Conservation (phyloP, 1,284 basidiomycete species). For the Irpex lacteus region DNA sequence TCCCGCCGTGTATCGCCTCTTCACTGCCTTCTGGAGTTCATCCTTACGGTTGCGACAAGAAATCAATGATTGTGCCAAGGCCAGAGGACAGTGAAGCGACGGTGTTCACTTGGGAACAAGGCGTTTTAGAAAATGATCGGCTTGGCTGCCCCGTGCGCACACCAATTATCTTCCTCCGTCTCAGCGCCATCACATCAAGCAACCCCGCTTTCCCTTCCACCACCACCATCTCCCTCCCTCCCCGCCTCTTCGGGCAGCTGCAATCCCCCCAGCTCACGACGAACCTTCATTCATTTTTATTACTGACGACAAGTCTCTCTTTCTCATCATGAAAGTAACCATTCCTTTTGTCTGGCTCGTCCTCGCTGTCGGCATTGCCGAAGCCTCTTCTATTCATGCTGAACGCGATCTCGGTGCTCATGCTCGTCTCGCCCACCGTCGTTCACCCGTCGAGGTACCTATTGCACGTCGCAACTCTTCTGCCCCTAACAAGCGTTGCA, state of each 20-base stretch:
- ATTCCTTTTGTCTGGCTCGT: slow-evolving; percentile 38
- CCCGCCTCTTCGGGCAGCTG: neutral
- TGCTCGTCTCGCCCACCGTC: slow-evolving; percentile 22
- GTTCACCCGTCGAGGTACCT: slow-evolving; percentile 20
- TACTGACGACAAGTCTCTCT: neutral
- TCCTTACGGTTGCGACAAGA: neutral
- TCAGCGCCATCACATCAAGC: neutral
- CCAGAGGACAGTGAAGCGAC: neutral
- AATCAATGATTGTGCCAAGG: neutral
- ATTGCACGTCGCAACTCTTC: slow-evolving; percentile 2
- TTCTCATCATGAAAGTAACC: slow-evolving; percentile 31
- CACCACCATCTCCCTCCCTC: slow-evolving; percentile 4
- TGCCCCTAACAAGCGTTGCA: slow-evolving; percentile 13
- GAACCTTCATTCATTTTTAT: slow-evolving; percentile 11
- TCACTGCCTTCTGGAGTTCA: neutral
- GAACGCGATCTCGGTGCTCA: slow-evolving; percentile 25
- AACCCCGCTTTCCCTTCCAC: slow-evolving; percentile 3
- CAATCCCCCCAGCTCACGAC: neutral
- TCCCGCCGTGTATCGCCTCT: neutral
- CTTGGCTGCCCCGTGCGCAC: neutral
- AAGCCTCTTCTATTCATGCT: slow-evolving; percentile 35
- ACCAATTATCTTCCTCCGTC: neutral
- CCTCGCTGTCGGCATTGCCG: slow-evolving; percentile 33
- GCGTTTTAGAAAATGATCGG: neutral
- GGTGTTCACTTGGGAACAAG: neutral